These are phyloP conservation scores for Lasiodiplodia citricola DNA, from an alignment of 2,329 filamentous ascomycete genomes.

Conservation along the genomic window DNA sequence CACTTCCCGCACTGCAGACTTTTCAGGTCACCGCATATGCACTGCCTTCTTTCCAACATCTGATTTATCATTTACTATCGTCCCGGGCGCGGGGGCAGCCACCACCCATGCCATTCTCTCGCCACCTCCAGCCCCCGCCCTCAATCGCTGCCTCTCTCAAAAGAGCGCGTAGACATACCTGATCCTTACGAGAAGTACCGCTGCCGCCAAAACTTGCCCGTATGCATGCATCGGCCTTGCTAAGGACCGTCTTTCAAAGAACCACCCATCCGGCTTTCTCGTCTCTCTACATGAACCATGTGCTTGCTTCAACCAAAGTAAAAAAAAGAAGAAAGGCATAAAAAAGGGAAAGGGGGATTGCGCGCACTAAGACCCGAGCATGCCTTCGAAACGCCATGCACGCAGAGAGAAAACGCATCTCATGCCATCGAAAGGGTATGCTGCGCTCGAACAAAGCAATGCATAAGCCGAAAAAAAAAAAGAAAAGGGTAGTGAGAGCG, in stretches of 20 bases:
- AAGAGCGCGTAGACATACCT: conserved; percentile 17
- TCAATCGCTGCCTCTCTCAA: conserved; percentile 16
- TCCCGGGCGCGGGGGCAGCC: not conserved
- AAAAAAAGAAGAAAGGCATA: not conserved
- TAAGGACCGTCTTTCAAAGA: conserved; percentile 26
- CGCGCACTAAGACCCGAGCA: conserved; percentile 19
- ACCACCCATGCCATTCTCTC: not conserved
- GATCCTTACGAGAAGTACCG: conserved; percentile 3
- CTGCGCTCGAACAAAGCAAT: conserved; percentile 39
- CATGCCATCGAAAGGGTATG: conserved; percentile 45
- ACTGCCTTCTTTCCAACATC: not conserved
- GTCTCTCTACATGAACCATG: conserved; percentile 25
- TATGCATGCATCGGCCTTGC: conserved; percentile 13
- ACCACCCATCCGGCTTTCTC: conserved; percentile 18
- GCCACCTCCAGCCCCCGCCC: conserved; percentile 1
- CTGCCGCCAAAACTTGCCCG: conserved; percentile 17
- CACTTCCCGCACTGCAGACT: conserved; percentile 14
- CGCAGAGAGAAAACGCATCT: conserved; percentile 29
- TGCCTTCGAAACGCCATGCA: conserved; percentile 24
- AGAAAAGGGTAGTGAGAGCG: conserved; percentile 27
- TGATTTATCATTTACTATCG: conserved; percentile 22
- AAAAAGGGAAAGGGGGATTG: conserved; percentile 17
- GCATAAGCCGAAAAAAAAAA: conserved; percentile 34
- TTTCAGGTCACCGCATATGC: conserved; percentile 11
- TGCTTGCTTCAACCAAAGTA: conserved; percentile 8